Conservation (phyloP, 169 alveolate species). For the Haemoproteus tartakovskyi region DNA sequence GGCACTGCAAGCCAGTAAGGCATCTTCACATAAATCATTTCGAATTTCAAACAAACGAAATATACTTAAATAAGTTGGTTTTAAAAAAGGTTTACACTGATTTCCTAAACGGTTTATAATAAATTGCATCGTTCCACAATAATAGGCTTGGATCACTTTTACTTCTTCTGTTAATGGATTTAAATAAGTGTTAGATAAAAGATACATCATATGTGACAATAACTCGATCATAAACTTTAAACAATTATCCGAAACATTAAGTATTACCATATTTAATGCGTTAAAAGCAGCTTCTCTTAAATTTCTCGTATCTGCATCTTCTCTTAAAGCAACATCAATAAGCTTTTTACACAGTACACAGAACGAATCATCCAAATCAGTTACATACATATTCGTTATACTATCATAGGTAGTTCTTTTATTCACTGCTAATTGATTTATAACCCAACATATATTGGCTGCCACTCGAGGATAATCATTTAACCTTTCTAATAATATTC, state of each 20-base stretch:
- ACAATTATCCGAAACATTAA: slow-evolving; percentile 71
- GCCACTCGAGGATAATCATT: slow-evolving; percentile 80
- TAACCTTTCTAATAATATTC: slow-evolving; percentile 73
- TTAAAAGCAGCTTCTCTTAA: slow-evolving; percentile 73
- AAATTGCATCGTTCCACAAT: slow-evolving; percentile 78
- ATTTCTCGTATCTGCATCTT: slow-evolving; percentile 74
- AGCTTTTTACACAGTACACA: slow-evolving; percentile 73
- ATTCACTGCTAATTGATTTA: slow-evolving; percentile 74
- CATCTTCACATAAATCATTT: slow-evolving; percentile 78
- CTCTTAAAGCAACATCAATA: slow-evolving; percentile 72
- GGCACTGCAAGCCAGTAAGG: slow-evolving; percentile 82
- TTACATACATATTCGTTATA: slow-evolving; percentile 31
- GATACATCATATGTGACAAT: slow-evolving; percentile 68
- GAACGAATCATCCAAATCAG: slow-evolving; percentile 70
- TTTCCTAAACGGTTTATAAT: slow-evolving; percentile 71
- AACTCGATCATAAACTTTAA: slow-evolving; percentile 70
- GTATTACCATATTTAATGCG: slow-evolving; percentile 70
- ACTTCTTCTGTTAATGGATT: slow-evolving; percentile 67
- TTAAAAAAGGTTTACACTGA: slow-evolving; percentile 62
- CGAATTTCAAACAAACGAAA: slow-evolving; percentile 59
- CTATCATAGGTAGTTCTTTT: slow-evolving; percentile 36
- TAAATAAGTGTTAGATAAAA: slow-evolving; percentile 58
- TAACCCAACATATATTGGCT: slow-evolving; percentile 77
- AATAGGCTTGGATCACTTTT: slow-evolving; percentile 53
- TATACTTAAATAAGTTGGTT: slow-evolving; percentile 67